These are phyloP conservation scores for Citrus reticulata DNA, from an alignment of 345 rosid species.

Conservation along the genomic window DNA sequence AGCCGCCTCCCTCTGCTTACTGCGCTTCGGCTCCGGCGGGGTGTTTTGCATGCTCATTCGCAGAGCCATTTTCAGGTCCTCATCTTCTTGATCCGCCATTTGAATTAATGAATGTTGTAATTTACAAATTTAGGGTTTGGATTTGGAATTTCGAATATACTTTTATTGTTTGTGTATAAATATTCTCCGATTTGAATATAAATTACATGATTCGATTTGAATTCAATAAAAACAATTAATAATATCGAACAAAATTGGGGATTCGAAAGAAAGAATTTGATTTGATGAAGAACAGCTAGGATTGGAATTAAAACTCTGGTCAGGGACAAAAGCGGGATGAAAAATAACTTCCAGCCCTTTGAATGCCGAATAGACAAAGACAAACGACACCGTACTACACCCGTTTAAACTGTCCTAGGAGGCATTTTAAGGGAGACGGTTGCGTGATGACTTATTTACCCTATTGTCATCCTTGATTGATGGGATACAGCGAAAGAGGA, in stretches of 20 bases:
- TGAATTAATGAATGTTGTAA: not conserved
- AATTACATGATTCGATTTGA: not conserved
- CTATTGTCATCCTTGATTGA: not conserved
- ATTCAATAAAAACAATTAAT: not conserved
- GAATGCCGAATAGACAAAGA: not conserved
- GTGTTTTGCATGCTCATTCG: constrained; percentile 88
- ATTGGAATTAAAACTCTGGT: not conserved
- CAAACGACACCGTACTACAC: constrained; percentile 8
- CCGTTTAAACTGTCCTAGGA: too few relatives aligned
- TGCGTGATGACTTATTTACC: not conserved
- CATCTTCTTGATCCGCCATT: constrained; percentile 98
- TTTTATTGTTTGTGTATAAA: not conserved
- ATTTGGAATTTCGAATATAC: not conserved
- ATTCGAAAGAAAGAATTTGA: not conserved
- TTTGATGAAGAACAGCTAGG: not conserved
- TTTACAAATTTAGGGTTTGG: constrained; percentile 16
- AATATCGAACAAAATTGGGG: not conserved
- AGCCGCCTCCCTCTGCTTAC: constrained; percentile 72
- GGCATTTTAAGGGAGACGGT: not conserved
- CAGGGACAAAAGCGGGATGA: constrained; percentile 12
- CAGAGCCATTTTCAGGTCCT: constrained; percentile 80
- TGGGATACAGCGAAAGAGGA: too few relatives aligned
- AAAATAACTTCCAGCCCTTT: not conserved
- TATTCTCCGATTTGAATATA: not conserved
- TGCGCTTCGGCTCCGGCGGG: constrained; percentile 93